Evolutionary conservation across 352 stramenopile genomes (phyloP), one percentile per base, ranked within the genome.

Genomic region (Thalassiosira livingstoniorum): DNA sequence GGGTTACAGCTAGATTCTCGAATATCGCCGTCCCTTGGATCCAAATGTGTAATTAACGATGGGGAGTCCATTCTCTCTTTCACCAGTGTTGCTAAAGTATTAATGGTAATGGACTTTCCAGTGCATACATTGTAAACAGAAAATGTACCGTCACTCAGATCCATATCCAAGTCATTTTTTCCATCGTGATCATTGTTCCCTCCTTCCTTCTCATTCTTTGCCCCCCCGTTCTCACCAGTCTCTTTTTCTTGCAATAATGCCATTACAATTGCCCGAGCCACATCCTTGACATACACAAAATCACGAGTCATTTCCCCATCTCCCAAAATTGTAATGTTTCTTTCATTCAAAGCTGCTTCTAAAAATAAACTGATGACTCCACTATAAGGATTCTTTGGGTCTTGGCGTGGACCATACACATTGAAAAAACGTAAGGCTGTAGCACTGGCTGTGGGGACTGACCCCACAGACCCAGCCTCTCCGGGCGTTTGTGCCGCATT

Each of bases 261-360:
- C 64, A 86, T 65, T 11, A 99, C 80, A 83, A 99, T 98, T 0
- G 98, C 98, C 2, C 89, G 86, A 0, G 98, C 97, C 32, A 99
- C 97, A 85, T 99, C 98, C 39, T 94, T 96, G 27, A 99, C 98
- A 89, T 98, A 99, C n/a, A 99, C 92, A 87, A 99, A 99, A 82
- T 98, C 98, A 7, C 97, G 94, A 1, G 95, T 98, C 87, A 99
- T 98, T 53, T 88, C 78, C 21, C 98, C 97, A 78, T 98, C 94
- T 55, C 98, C 98, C 80, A 99, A 97, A 32, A 99, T 93, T 34
- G 97, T 99, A 43, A 86, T 86, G 39, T 86, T 55, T 23, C 39
- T 54, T 15, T 70, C 63, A n/a, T 63, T 37, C 29, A 37, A 15
- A 4, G 79, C 79, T 53, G 64, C 69, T 25, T 86, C 79, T 25